These are phyloP conservation scores for Hura crepitans DNA, from an alignment of 441 rosid genomes.

Conservation along the genomic window DNA sequence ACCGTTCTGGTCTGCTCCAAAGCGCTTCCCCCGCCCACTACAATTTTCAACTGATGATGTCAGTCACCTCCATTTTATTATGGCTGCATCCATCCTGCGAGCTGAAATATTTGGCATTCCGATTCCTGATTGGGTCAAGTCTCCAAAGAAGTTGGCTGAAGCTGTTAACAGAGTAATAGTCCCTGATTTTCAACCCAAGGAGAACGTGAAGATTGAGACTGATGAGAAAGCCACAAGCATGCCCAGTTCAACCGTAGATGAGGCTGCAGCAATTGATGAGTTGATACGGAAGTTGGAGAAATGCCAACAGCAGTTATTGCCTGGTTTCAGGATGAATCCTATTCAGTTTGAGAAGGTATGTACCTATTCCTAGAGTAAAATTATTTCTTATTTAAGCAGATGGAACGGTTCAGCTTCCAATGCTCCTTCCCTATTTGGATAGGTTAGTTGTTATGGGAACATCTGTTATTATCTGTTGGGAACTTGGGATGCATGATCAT, in stretches of 20 bases:
- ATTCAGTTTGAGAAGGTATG: constrained; percentile 86
- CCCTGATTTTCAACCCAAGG: constrained; percentile 82
- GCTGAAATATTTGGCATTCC: constrained; percentile 84
- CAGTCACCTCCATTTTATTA: constrained; percentile 60
- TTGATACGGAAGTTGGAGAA: constrained; percentile 55
- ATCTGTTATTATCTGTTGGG: too few species aligned
- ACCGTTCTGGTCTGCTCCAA: constrained; percentile 98
- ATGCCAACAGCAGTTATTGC: constrained; percentile 44
- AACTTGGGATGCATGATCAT: too few species aligned
- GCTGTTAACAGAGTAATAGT: constrained; percentile 69
- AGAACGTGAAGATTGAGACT: constrained; percentile 69
- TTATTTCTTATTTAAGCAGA: not conserved
- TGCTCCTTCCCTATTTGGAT: not conserved
- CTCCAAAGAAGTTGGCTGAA: constrained; percentile 50
- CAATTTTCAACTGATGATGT: constrained; percentile 62
- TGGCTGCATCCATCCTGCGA: constrained; percentile 68
- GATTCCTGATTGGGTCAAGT: constrained; percentile 66
- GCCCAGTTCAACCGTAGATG: constrained; percentile 63
- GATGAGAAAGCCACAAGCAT: constrained; percentile 80
- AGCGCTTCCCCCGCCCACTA: constrained; percentile 78
- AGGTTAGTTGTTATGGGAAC: not conserved
- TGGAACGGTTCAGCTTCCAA: constrained; percentile 3
- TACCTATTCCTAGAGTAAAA: not conserved
- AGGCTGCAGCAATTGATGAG: constrained; percentile 63
- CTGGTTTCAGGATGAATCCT: constrained; percentile 78